Base-by-base conservation (phyloP, 495 filamentous ascomycete genomes). In the Tuber magnatum region DNA sequence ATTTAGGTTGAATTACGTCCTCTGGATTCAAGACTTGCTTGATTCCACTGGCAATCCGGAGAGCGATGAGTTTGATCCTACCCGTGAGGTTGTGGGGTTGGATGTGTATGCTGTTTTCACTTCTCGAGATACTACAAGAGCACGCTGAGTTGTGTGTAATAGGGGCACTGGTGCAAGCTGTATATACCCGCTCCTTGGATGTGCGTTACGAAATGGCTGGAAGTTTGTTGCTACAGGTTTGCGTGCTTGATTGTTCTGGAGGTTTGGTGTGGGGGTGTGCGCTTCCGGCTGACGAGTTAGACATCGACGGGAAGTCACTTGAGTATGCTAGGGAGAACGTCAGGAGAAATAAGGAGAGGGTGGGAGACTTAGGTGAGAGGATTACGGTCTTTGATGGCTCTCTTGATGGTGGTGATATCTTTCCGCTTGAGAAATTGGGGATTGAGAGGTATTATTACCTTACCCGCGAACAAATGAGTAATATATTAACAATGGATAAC, bases 161-260 rank as follows among this genome's bases (percentile, higher is more conserved):
- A 82, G 81, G 78, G 95, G 95, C 71, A 96, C 92, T 5, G 95
- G 95, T 44, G 92, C 95, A 24, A 94, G 92, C 76, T 89, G 89
- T 80, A 97, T 99, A 74, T 98, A 98, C 83, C 91, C 95, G 5
- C 86, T 99, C 1, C 87, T 99, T 9, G 92, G 89, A n/a, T 93
- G 91, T 75, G 80, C 84, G 5, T 87, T 90, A 71, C 87, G 93
- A 5, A 86, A 87, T 0, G 80, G 82, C 32, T 97, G 93, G 93
- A 86, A 81, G 39, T 94, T 95, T 76, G 73, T 91, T 18, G 92
- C 88, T 6, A 94, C 91, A 71, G 75, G 75, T 76, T 70, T 22
- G 46, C 32, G 14, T 16, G 28, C 10, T 32, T 65, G 56, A 28
- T 7, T 35, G 28, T 35, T 65, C 6, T 14, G 5, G 56, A 3